These are phyloP conservation scores for Akanthomyces uredinophilus DNA, from an alignment of 2,329 filamentous ascomycete genomes.

Conservation along the genomic window DNA sequence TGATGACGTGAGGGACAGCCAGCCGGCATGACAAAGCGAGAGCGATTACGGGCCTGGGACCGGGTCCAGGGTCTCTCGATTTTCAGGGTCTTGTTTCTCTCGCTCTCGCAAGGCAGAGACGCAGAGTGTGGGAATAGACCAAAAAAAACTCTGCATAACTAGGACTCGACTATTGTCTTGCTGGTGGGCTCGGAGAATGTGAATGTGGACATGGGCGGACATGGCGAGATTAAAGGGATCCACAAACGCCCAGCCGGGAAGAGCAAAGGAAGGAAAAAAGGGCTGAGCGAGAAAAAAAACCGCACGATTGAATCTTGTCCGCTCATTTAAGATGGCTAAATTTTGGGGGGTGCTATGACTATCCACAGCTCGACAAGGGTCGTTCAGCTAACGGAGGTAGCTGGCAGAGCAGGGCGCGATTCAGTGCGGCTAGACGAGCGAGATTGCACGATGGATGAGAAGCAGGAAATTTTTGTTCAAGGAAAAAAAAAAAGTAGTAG, in stretches of 20 bases:
- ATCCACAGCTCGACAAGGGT: constrained; percentile 5
- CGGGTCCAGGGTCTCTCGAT: neutral
- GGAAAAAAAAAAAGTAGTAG: neutral
- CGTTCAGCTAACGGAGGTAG: neutral
- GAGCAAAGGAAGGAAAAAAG: neutral
- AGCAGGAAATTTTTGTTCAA: neutral
- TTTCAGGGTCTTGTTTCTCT: neutral
- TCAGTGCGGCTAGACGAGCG: constrained; percentile 1
- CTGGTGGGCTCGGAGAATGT: neutral
- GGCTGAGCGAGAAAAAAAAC: neutral
- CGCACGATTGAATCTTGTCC: neutral
- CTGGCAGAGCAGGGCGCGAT: neutral
- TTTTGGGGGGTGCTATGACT: neutral
- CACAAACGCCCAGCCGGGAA: neutral
- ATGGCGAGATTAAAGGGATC: constrained; percentile 4
- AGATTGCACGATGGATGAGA: neutral
- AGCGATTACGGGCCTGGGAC: neutral
- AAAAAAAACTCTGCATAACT: neutral
- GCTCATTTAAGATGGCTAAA: neutral
- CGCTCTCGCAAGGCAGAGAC: too few species aligned
- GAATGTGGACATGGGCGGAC: constrained; percentile 2
- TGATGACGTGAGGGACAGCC: neutral
- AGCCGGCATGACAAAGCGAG: neutral
- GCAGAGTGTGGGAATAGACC: neutral
- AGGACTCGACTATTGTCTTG: neutral